phyloP scores from a whole-genome alignment of 129 eudicot genomes.

The Smallanthus sonchifolius region DNA sequence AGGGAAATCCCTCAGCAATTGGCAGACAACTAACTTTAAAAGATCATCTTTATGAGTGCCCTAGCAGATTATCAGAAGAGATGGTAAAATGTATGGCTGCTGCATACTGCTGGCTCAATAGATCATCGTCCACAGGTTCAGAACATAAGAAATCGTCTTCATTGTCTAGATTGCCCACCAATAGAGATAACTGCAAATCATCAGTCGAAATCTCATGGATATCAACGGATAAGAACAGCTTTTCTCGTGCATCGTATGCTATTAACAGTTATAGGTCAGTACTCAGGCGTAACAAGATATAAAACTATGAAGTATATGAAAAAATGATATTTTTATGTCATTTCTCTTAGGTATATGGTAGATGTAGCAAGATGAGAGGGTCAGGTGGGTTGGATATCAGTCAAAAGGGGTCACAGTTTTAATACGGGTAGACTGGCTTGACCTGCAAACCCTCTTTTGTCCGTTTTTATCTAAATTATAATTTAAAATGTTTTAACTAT shows the following conservation, averaged over 20 bases:
- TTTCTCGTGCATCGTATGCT: slow-evolving; percentile 75
- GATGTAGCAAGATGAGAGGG: neutral
- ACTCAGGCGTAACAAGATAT: neutral
- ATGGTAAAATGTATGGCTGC: slow-evolving; percentile 92
- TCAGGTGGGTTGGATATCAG: neutral
- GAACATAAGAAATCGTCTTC: slow-evolving; percentile 42
- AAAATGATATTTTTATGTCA: neutral
- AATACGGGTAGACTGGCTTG: neutral
- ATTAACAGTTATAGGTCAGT: slow-evolving; percentile 68
- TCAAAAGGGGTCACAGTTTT: neutral
- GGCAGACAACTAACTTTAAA: slow-evolving; percentile 53
- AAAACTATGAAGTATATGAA: neutral
- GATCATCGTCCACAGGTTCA: slow-evolving; percentile 40
- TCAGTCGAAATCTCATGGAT: slow-evolving; percentile 66
- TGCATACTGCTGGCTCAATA: slow-evolving; percentile 75
- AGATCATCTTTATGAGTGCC: slow-evolving; percentile 82
- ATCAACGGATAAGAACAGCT: slow-evolving; percentile 62
- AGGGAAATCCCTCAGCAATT: slow-evolving; percentile 22
- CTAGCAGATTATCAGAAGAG: slow-evolving; percentile 81
- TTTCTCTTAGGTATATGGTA: neutral
- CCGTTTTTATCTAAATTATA: neutral
- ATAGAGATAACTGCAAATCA: slow-evolving; percentile 36
- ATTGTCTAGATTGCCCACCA: slow-evolving; percentile 39
- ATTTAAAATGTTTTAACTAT: neutral
- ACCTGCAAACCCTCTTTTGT: neutral